Percentiles rank a stretch among this genome's conserved stretches.
Evolutionary conservation across 192 early-diverging fungal genomes (phyloP).

Genomic region (Chytriomyces confervae): DNA sequence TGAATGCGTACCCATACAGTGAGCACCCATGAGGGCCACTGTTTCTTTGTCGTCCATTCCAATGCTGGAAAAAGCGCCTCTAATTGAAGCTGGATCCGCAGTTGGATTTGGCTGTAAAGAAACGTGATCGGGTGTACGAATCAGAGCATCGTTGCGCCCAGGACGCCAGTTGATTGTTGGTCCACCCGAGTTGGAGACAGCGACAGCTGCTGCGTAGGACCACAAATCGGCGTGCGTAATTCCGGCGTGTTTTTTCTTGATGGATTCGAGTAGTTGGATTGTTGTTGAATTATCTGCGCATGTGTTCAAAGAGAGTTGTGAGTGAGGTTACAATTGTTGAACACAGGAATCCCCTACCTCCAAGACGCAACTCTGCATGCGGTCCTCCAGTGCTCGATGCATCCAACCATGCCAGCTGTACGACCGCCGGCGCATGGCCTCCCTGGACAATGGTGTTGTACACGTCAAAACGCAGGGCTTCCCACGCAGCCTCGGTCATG

Average conservation of each 20-base stretch:
- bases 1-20: conserved; percentile 53
- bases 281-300: background rate
- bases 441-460: background rate
- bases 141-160: background rate
- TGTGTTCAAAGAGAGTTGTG: background rate
- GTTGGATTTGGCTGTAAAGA: background rate
- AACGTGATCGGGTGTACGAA: background rate
- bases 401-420: background rate
- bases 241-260: background rate
- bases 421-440: background rate
- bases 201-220: conserved; percentile 9
- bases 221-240: conserved; percentile 1
- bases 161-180: conserved; percentile 16
- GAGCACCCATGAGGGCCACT: conserved; percentile 74
- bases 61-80: conserved; percentile 10
- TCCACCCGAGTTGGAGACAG: conserved; percentile 5
- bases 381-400: background rate
- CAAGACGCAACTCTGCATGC: background rate
- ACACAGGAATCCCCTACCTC: background rate
- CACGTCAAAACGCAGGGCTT: background rate
- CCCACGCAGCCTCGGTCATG: background rate
- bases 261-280: background rate
- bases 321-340: background rate
- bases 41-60: conserved; percentile 73
- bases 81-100: background rate